Evolutionary conservation across 2,329 filamentous ascomycete species (phyloP).

Genomic region (Pyrenochaeta sp.): DNA sequence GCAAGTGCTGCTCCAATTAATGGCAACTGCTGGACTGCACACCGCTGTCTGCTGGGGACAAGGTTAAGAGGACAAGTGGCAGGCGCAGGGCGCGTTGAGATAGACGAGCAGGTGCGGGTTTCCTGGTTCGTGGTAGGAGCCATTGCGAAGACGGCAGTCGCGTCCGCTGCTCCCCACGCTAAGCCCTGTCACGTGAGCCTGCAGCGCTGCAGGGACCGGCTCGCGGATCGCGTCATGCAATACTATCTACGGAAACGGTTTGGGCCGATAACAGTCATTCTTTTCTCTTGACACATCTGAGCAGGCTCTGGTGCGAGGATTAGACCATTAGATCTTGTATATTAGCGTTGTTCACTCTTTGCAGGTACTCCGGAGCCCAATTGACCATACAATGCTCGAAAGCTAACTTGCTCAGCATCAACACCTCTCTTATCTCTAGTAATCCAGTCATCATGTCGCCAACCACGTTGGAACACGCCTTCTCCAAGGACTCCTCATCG

Average conservation of each 20-base stretch:
- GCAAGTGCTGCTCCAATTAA: conserved; percentile 7
- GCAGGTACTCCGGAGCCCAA: not conserved
- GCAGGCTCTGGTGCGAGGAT: conserved; percentile 25
- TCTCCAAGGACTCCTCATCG: conserved; percentile 60
- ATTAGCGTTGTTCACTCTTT: conserved; percentile 11
- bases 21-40: conserved; percentile 8
- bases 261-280: conserved; percentile 15
- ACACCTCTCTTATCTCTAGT: conserved; percentile 20
- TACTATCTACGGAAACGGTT: conserved; percentile 6
- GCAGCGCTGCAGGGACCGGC: conserved; percentile 23
- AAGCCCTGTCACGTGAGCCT: conserved; percentile 13
- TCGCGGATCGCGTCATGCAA: conserved; percentile 18
- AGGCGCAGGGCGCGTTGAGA: not conserved
- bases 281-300: conserved; percentile 18
- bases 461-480: conserved; percentile 68
- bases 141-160: not conserved
- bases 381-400: not conserved
- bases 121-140: not conserved
- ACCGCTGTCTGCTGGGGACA: not conserved
- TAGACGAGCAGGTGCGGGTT: not conserved
- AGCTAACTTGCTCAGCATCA: conserved; percentile 11
- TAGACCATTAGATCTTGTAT: conserved; percentile 9
- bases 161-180: conserved; percentile 14
- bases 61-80: not conserved
- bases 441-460: conserved; percentile 53